Evolutionary conservation across 768 basidiomycete species (phyloP), one percentile per base, ranked within the genome.

Genomic region (Cyclocybe cylindracea): DNA sequence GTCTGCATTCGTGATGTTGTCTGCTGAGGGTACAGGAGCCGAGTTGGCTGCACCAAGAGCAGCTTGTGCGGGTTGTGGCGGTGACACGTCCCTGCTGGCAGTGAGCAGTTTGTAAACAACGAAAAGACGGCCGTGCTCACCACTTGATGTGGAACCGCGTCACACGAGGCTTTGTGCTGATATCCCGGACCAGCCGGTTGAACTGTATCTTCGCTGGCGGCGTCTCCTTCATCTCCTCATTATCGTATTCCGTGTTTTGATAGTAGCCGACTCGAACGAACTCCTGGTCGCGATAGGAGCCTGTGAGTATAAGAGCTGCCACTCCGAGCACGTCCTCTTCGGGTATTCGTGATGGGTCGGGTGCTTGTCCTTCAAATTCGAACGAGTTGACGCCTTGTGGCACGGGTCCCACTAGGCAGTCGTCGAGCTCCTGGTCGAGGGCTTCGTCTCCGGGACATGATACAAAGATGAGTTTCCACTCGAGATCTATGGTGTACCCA

Each of bases 201-300:
- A 94, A 89, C 63, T 83, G 70, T 46, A 93, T 90, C 50, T 79
- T 76, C 19, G 67, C 56, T 7, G 91, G 87, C 11, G 86, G 88
- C 10, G 70, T 80, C 63, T 85, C 80, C 66, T 85, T 89, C 85
- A 95, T 86, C 70, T 92, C 93, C 47, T 94, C 91, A 61, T 90
- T 92, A 68, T 97, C 96, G 65, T 98, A 98, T 69, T 98, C 96
- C 19, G 95, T 98, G 65, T 98, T 95, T 71, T 98, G 97, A 69
- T 99, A 99, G 68, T 99, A 98, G 6, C 97, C 97, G 24, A 99
- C 95, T 41, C 96, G 86, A n/a, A 99, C 96, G 64, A 99, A 99
- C 68, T 98, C 97, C 63, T 97, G 95, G 46, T 98, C 96, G 36
- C 86, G 85, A 71, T 98, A 99, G 9, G 91, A 91, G 6, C 94